Percentiles rank a stretch among this genome's conserved stretches.
Conservation (phyloP, 306 rosid genomes). For the Crotalaria pallida region DNA sequence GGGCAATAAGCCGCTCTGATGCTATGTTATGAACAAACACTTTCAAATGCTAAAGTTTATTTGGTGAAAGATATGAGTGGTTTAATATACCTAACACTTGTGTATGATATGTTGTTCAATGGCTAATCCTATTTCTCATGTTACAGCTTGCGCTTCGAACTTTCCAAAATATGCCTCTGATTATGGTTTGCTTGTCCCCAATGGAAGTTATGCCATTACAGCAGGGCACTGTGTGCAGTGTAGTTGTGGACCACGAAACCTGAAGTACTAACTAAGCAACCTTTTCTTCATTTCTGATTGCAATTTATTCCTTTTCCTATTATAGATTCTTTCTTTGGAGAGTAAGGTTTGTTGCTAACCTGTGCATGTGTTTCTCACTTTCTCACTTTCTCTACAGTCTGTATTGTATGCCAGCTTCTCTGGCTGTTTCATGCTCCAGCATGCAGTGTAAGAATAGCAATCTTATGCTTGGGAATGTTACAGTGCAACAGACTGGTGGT, state of each 20-base stretch:
- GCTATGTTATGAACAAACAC: background rate
- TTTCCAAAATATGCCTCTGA: slow-evolving; percentile 72
- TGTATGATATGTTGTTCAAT: background rate
- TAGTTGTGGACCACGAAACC: slow-evolving; percentile 88
- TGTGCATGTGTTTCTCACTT: slow-evolving; percentile 17
- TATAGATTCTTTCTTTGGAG: background rate
- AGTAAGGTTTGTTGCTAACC: background rate
- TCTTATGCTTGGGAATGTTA: slow-evolving; percentile 82
- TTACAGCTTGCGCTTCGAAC: slow-evolving; percentile 79
- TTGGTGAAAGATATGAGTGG: background rate
- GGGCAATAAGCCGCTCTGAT: background rate
- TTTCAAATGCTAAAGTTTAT: background rate
- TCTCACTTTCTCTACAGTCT: slow-evolving; percentile 40
- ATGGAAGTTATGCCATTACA: slow-evolving; percentile 89
- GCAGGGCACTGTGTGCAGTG: slow-evolving; percentile 96
- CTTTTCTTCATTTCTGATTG: background rate
- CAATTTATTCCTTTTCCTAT: background rate
- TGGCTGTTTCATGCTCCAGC: slow-evolving; percentile 96
- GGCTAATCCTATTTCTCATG: background rate
- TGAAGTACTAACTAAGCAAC: slow-evolving; percentile 51
- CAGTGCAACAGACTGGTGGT: slow-evolving; percentile 65
- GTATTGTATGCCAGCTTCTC: slow-evolving; percentile 95
- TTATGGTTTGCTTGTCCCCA: slow-evolving; percentile 83
- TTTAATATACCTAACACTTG: background rate
- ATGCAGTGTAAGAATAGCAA: slow-evolving; percentile 89